Conservation (phyloP, 805 yeast genomes). For the Schwanniomyces pseudopolymorphus region DNA sequence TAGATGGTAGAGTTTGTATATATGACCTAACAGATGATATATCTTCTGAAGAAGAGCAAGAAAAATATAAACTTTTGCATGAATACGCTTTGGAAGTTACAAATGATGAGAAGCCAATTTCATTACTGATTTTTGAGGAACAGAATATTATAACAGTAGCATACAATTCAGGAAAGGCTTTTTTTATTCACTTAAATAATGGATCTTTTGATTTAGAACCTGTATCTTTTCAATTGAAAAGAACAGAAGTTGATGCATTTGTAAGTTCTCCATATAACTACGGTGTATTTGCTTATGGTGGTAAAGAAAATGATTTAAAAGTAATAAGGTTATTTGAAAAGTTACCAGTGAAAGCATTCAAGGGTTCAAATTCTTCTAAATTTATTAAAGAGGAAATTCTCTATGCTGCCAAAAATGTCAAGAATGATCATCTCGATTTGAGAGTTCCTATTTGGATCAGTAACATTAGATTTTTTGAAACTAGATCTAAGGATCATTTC, state of each 20-base stretch:
- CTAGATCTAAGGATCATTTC: conserved; percentile 37
- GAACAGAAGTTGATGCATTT: conserved; percentile 51
- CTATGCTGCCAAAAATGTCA: conserved; percentile 81
- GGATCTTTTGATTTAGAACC: conserved; percentile 31
- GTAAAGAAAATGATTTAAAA: conserved; percentile 74
- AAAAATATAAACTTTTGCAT: conserved; percentile 39
- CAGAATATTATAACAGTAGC: conserved; percentile 41
- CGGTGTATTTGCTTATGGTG: conserved; percentile 76
- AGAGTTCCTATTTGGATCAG: conserved; percentile 82
- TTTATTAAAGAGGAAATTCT: conserved; percentile 30
- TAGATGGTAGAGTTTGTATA: conserved; percentile 42
- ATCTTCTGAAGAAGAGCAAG: conserved; percentile 31
- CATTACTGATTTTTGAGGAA: conserved; percentile 26
- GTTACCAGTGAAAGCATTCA: conserved; percentile 14
- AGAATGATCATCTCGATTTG: conserved; percentile 72
- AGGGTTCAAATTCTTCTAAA: conserved; percentile 15
- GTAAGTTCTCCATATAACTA: conserved; percentile 45
- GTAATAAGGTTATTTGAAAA: conserved; percentile 39
- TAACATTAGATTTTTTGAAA: conserved; percentile 47
- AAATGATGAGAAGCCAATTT: conserved; percentile 29
- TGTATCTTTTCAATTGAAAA: conserved; percentile 28
- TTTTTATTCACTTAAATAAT: conserved; percentile 33
- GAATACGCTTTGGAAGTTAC: conserved; percentile 21
- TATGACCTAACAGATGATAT: conserved; percentile 29
- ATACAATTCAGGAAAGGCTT: conserved; percentile 45